Conservation (phyloP, 495 filamentous ascomycete species). For the Penicillium alfredii region DNA sequence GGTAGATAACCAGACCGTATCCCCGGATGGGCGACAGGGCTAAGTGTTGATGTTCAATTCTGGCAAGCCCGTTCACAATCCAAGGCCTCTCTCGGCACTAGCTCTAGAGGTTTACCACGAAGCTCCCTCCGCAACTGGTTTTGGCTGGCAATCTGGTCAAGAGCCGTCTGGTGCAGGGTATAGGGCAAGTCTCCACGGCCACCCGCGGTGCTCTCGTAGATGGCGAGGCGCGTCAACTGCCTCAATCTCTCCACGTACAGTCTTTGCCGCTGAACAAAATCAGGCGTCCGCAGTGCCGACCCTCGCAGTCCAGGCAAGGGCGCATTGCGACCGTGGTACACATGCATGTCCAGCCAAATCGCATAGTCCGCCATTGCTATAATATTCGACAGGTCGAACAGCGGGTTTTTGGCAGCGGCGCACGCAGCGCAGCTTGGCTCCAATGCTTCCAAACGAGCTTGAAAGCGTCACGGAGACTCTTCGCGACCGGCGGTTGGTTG, state of each 20-base stretch:
- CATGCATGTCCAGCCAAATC: conserved; percentile 22
- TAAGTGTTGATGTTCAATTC: no score
- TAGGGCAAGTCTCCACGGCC: not conserved
- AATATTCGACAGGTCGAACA: conserved; percentile 22
- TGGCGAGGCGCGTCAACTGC: no score
- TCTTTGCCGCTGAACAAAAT: conserved; percentile 2
- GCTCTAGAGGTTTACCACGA: conserved; percentile 13
- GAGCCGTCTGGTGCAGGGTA: conserved; percentile 5
- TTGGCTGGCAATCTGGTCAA: conserved; percentile 14
- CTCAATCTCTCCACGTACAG: conserved; percentile 12
- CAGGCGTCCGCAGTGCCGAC: not conserved
- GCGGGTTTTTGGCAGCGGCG: conserved; percentile 9
- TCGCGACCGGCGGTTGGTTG: conserved; percentile 12
- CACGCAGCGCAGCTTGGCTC: conserved; percentile 12
- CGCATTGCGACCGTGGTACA: conserved; percentile 14
- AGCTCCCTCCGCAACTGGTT: conserved; percentile 10
- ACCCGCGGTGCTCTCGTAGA: not conserved
- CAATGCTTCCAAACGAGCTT: conserved; percentile 26
- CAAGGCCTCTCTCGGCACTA: conserved; percentile 15
- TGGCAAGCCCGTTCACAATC: conserved; percentile 12
- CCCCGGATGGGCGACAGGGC: not conserved
- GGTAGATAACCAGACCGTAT: conserved; percentile 28
- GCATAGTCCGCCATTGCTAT: conserved; percentile 15
- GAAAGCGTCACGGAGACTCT: conserved; percentile 22
- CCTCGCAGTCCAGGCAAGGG: not conserved